phyloP scores from a whole-genome alignment of 2,329 filamentous ascomycete species.

The Trichophyton verrucosum region DNA sequence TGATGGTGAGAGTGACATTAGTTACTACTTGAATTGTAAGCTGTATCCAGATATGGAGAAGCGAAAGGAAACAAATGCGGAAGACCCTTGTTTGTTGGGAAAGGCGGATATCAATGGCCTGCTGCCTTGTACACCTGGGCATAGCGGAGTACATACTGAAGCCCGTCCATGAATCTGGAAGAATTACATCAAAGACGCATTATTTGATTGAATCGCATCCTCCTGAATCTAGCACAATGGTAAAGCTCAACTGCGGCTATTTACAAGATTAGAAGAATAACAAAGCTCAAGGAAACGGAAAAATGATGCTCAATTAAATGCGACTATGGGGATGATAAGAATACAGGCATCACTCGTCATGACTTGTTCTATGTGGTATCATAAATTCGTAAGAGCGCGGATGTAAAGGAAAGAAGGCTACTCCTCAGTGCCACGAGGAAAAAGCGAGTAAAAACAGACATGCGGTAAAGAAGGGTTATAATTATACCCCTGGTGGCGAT shows the following conservation, averaged over 20 bases:
- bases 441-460: not conserved
- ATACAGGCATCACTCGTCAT: not conserved
- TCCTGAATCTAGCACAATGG: not conserved
- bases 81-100: not conserved
- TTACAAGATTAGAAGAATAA: not conserved
- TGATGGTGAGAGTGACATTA: constrained; percentile 11
- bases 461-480: not conserved
- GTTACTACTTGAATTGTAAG: constrained; percentile 11
- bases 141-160: not conserved
- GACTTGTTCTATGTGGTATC: constrained; percentile 2
- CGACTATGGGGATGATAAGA: not conserved
- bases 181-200: not conserved
- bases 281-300: not conserved
- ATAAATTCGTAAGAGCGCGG: constrained; percentile 3
- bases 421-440: not conserved
- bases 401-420: not conserved
- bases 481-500: not conserved
- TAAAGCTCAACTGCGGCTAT: not conserved
- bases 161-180: not conserved
- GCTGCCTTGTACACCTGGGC: constrained; percentile 7
- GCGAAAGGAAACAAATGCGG: not conserved
- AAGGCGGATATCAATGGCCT: constrained; percentile 3
- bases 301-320: not conserved
- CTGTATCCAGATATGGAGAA: constrained; percentile 8
- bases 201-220: not conserved